Base-by-base conservation (phyloP, 139 green algal genomes). In the Pycnococcus provasolii region DNA sequence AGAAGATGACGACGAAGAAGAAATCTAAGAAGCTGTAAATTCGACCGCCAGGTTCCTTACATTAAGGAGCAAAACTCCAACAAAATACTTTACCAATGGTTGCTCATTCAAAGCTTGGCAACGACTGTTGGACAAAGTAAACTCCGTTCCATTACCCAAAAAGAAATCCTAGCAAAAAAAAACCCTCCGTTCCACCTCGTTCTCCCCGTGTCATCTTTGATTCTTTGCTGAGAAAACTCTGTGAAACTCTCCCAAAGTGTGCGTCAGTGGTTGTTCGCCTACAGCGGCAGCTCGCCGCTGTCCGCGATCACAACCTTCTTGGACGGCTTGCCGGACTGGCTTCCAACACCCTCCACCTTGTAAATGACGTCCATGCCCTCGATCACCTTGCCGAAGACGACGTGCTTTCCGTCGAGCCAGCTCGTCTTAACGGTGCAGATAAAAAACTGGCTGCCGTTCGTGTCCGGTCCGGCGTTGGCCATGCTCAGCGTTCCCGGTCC, bases 331-430 rank as follows among this genome's bases (percentile, higher is more conserved):
- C 90, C 90, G 53, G 67, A 83, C 41, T 58, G 43, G 48, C 57
- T 79, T 62, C 92, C 92, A 1, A 85, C 15, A 0, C 70, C 79
- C 81, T 98, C 92, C 41, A 98, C 76, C 76, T 93, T 89, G 62
- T 85, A 82, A 52, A 96, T 88, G 2, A 96, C 73, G 66, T 96
- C 88, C 90, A 96, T 94, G 68, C 91, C 92, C 64, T 96, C 83
- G 5, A 96, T 53, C 0, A 96, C 88, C 66, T 94, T 87, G 50
- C 91, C 91, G 75, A 97, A 97, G 13, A 97, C 91, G 2, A 95
- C 87, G 66, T 96, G 90, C 54, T 70, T 79, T 15, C 79, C 79
- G 46, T 84, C 77, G 60, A 85, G 66, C 78, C 78, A 84, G 2
- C 67, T 48, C 3, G 78, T 84, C 46, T 73, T 68, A 9, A 70